Evolutionary conservation across 1,284 basidiomycete genomes (phyloP).

Genomic region (Earliella scabrosa): DNA sequence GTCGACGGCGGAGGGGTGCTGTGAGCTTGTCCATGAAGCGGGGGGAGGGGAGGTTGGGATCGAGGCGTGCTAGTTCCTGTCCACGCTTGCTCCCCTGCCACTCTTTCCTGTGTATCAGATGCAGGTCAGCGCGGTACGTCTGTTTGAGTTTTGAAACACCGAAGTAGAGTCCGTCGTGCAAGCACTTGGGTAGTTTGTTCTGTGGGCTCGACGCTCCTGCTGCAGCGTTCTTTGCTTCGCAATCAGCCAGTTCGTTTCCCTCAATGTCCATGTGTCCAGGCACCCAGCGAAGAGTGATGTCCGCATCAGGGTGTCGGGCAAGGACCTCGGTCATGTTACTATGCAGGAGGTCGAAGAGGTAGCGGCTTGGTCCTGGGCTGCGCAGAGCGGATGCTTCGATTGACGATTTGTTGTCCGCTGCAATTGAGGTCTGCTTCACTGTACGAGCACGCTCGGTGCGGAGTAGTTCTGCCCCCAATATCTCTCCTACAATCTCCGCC

Average conservation of each 20-base stretch:
- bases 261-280: slow-evolving; percentile 22
- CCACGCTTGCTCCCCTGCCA: neutral
- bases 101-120: too few species aligned
- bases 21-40: neutral
- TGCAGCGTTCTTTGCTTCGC: slow-evolving; percentile 24
- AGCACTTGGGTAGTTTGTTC: slow-evolving; percentile 7
- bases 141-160: slow-evolving; percentile 1
- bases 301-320: slow-evolving; percentile 1
- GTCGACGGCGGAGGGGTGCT: slow-evolving; percentile 7
- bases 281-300: slow-evolving; percentile 19
- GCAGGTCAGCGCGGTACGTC: too few species aligned
- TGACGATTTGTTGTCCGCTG: slow-evolving; percentile 16
- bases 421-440: slow-evolving; percentile 1
- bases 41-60: too few species aligned
- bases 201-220: neutral
- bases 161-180: slow-evolving; percentile 17
- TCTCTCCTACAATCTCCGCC: slow-evolving; percentile 32
- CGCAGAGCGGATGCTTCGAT: slow-evolving; percentile 6
- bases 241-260: slow-evolving; percentile 27
- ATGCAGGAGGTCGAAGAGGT: slow-evolving; percentile 20
- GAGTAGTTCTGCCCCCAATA: slow-evolving; percentile 14
- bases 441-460: neutral
- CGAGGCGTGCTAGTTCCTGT: slow-evolving; percentile 4
- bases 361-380: slow-evolving; percentile 4
- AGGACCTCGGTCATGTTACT: neutral